Percentiles rank a stretch among this genome's conserved stretches.
These are phyloP conservation scores for Acacia pycnantha DNA, from an alignment of 331 rosid species.

Conservation along the genomic window DNA sequence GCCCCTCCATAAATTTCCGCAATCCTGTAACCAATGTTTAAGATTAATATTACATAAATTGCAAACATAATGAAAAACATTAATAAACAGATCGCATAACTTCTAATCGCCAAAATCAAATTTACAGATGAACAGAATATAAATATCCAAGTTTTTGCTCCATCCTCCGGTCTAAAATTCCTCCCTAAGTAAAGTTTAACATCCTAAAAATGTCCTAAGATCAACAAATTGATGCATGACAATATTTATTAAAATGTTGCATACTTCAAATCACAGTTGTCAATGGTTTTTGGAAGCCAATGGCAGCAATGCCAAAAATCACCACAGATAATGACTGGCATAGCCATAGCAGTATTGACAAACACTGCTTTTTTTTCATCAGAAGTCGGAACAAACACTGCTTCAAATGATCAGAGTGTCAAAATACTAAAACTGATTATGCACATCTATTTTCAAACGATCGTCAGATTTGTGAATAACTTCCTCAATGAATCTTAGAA, in stretches of 20 bases:
- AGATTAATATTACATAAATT: constrained; percentile 21
- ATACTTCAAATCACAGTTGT: not conserved
- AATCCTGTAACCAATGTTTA: constrained; percentile 52
- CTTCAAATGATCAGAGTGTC: not conserved
- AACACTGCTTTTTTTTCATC: not conserved
- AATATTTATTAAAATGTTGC: not conserved
- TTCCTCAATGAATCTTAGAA: constrained; percentile 3
- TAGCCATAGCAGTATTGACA: not conserved
- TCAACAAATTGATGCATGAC: constrained; percentile 1
- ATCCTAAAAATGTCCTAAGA: not conserved
- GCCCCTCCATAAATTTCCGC: constrained; percentile 74
- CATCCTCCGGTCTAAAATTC: not conserved
- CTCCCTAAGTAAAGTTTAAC: not conserved
- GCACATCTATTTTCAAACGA: not conserved
- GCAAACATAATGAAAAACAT: not conserved
- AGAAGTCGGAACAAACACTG: too few species aligned
- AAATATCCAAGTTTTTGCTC: not conserved
- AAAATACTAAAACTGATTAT: not conserved
- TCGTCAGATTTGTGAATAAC: constrained; percentile 10
- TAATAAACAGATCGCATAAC: not conserved
- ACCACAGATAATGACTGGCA: not conserved
- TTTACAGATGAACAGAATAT: constrained; percentile 1
- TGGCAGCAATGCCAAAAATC: not conserved
- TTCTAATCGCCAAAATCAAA: not conserved
- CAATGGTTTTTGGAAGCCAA: not conserved